Base-by-base conservation (phyloP, 2,329 filamentous ascomycete species). In the Fusarium sp. region DNA sequence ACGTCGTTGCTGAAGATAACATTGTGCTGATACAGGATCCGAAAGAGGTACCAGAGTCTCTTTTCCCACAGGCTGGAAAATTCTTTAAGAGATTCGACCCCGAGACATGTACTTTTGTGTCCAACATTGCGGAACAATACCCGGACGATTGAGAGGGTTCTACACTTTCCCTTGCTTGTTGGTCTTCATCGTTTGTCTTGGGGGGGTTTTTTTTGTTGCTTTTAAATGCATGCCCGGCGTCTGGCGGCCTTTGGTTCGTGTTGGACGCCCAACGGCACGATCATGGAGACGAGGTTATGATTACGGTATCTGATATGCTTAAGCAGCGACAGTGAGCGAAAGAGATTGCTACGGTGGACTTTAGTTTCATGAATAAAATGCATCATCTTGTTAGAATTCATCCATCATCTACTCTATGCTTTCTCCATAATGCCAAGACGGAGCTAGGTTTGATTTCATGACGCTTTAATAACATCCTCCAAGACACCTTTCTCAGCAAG, bases 61-160 rank as follows among this genome's bases (percentile, higher is more conserved):
- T 96, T 60, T 83, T 92, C 70, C 80, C 81, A 41, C 76, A 91
- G 65, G 92, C 93, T 4, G 95, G 95, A 1, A 89, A 88, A 68
- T 92, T 91, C 74, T 98, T 99, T 75, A 96, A 92, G 75, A 82
- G 92, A 37, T 98, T 93, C 81, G 91, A 97, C 75, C 71, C 74
- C 5, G 78, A 78, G 31, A 80, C 76, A 0, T 86, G 86, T 65
- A 80, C 77, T 4, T 99, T 98, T 77, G 82, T 97, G 29, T 96
- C 92, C 67, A 98, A 97, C 74, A 71, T 84, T 29, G 76, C 77
- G 66, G 91, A 96, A 67, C 87, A 93, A 70, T 97, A 93, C 75
- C 94, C 94, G 1, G 90, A 97, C 71, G 92, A 96, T 75, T 97
- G 63, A 71, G 42, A 37, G 23, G n/a, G 25, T 27, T 14, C 9